Evolutionary conservation across 2,329 filamentous ascomycete species (phyloP).

Genomic region (Exophiala bonariae): DNA sequence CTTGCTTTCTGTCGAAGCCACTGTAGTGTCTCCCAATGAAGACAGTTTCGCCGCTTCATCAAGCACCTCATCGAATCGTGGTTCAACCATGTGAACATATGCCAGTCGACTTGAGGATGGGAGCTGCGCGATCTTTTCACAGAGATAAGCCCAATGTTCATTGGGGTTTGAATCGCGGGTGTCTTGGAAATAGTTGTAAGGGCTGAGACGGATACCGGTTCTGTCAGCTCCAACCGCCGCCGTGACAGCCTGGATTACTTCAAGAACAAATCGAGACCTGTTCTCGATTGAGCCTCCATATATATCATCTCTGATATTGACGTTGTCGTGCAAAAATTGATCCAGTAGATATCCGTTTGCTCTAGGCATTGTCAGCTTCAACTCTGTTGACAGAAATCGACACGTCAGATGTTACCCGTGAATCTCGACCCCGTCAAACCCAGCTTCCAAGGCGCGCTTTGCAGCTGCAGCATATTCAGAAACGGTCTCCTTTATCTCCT

Average conservation of each 20-base stretch:
- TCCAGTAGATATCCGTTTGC: conserved; percentile 55
- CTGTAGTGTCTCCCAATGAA: conserved; percentile 34
- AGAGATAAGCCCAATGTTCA: conserved; percentile 47
- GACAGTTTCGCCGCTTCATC: conserved; percentile 38
- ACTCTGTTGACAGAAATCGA: neutral
- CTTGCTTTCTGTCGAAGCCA: conserved; percentile 20
- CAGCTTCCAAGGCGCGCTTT: conserved; percentile 54
- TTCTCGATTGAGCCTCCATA: conserved; percentile 55
- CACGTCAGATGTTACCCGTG: conserved; percentile 26
- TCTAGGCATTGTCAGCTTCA: conserved; percentile 15
- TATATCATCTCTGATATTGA: conserved; percentile 51
- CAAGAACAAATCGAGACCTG: conserved; percentile 56
- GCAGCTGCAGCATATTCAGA: conserved; percentile 44
- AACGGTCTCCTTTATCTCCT: conserved; percentile 40
- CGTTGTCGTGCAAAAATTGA: conserved; percentile 53
- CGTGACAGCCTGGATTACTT: conserved; percentile 51
- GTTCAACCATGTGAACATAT: conserved; percentile 64
- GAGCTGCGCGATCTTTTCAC: conserved; percentile 41
- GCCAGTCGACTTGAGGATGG: conserved; percentile 47
- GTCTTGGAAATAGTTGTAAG: conserved; percentile 55
- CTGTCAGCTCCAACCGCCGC: conserved; percentile 47
- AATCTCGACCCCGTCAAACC: conserved; percentile 55
- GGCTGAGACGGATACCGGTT: conserved; percentile 47
- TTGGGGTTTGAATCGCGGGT: conserved; percentile 47
- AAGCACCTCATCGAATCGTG: conserved; percentile 42